Evolutionary conservation across 2,329 filamentous ascomycete species (phyloP), one percentile per base, ranked within the genome.

Genomic region (Cladosporium oxysporum): DNA sequence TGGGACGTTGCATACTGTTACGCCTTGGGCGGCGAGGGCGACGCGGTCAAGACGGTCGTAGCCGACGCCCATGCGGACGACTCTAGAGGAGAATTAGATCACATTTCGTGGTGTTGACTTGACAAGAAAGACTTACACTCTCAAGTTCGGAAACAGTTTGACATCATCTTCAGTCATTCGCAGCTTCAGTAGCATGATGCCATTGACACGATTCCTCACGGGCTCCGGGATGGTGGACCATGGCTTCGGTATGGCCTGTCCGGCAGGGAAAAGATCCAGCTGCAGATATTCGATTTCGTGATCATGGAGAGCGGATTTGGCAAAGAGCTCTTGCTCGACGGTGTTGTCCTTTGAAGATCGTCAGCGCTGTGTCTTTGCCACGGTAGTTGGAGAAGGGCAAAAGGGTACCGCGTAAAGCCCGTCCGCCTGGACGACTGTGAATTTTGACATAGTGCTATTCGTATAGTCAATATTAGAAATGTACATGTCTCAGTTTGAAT

Each of bases 51-150:
- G 68, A 35, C 72, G 69, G 49, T 76, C 74, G 65, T 76, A 76
- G 35, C 74, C 74, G 8, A 76, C 74, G 49, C 74, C 74, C 74
- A 76, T 76, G 50, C 74, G 71, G 10, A 75, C 72, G 33, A 76
- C 71, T 21, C 72, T 74, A 53, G 3, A 28, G 49, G 18, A 50
- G 47, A 23, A 41, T 66, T 16, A 66, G 62, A 29, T n/a, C n/a
- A 8, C 4, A 37, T 2, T 7, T 31, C 23, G 18, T 12, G 8
- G 28, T 33, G 28, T 14, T 7, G 21, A 5, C 6, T 35, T 52
- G 21, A 11, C 44, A 23, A 18, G 11, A 41, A 41, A 18, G 14
- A 1, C 72, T 68, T 62, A 74, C 70, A 76, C 74, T 61, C 74
- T 76, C 59, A 76, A 67, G 26, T 71, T 73, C 2, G 74, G 74